Evolutionary conservation across 139 green algal genomes (phyloP), one percentile per base, ranked within the genome.

Genomic region (Yamagishiella unicocca): DNA sequence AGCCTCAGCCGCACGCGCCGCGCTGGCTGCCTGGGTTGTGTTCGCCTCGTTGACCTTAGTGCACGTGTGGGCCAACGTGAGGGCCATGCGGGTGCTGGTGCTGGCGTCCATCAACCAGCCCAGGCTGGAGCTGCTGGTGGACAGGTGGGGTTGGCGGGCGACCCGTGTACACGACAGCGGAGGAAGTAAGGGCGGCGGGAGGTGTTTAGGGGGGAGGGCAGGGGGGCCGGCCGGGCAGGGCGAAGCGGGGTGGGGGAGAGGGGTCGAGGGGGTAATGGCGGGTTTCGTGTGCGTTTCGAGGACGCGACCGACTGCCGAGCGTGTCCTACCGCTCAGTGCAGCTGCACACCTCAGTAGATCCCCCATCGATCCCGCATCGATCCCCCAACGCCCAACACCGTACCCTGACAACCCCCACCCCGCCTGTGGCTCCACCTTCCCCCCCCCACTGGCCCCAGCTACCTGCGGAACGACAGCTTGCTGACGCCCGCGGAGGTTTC

Each of bases 21-120:
- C 89, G n/a, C 29, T 46, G 25, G 61, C 45, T 42, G 42, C 85
- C 72, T 88, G 90, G 84, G 1, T 88, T 82, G 88, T 94, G 50
- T 96, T 96, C 84, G 21, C 70, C 17, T n/a, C 83, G 29, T 89
- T 96, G 27, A 94, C 93, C 7, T 74, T 50, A 5, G 50, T 96
- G 29, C 96, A 98, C 74, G 85, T 98, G 54, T 96, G 89, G 67
- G 93, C 94, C 68, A 98, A 98, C 91, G 87, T 98, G 38, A 70
- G 75, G 1, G 96, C 96, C 14, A 88, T 98, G 91, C 90, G 96
- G 33, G 90, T 86, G 73, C 90, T 98, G 78, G 80, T 92, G 73
- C 93, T 98, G 53, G 87, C 77, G 19, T 93, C 91, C 35, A 46
- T 98, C 61, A 98, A 98, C 70, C 74, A 84, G 27, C 86, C 95